Evolutionary conservation across 129 eudicot genomes (phyloP), one percentile per base, ranked within the genome.

Genomic region (Kitagawia praeruptora): DNA sequence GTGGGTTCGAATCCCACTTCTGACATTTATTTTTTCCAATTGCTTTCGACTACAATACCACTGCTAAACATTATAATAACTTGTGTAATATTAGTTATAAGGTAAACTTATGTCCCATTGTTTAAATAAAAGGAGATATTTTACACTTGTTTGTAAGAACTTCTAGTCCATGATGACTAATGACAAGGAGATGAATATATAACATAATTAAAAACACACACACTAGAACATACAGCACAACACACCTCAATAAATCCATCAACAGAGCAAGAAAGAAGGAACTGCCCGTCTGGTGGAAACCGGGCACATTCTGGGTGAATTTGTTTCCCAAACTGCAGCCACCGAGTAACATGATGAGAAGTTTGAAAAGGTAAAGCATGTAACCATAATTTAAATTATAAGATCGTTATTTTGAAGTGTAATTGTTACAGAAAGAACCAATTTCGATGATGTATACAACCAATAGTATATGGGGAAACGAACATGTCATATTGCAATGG

Each of bases 241-340:
- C 34, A 31, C 34, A 81, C 98, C 97, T 92, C 98, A 45, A 95
- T 89, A 86, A 95, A 90, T 79, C 98, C 98, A 75, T 94, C 97
- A 73, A 94, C 96, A 61, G 98, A 92, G 86, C 96, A 92, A 78
- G 98, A 94, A 87, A 90, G 96, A 69, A 94, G 98, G 81, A 91
- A 92, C 42, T 94, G 97, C 74, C 98, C 98, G 75, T 95, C 98
- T 11, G 98, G 98, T 78, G 98, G 92, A 79, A 95, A 95, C 69
- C 93, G 79, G 74, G 97, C 92, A 86, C 93, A 82, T 83, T 95
- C 98, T 49, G 98, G 93, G 83, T 90, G 97, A 85, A 91, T 90
- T 76, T 88, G 90, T 88, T 92, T 92, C 76, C 98, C 98, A 81
- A 95, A 95, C 98, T 95, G 94, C 86, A 88, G 82, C 54, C 69